Percentiles rank a stretch among this genome's conserved stretches.
Conservation (phyloP, 495 filamentous ascomycete genomes). For the Trichoderma parareesei region DNA sequence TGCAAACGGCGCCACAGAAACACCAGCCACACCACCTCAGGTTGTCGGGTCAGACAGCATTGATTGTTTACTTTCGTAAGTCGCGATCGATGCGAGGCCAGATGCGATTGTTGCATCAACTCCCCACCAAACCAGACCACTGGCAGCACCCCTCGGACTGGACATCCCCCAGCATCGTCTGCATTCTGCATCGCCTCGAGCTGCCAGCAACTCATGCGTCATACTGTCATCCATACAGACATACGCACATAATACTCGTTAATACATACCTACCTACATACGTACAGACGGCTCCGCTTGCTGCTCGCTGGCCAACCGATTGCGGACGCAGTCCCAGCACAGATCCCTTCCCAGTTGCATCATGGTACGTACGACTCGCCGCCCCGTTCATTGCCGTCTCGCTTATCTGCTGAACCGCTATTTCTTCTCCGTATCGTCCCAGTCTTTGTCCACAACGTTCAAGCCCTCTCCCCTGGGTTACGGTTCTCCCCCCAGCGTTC, state of each 20-base stretch:
- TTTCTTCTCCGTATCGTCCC: not conserved
- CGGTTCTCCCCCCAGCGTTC: slow-evolving; percentile 41
- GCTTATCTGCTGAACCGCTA: slow-evolving; percentile 7
- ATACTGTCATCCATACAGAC: too few relatives aligned
- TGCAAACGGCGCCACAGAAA: not conserved
- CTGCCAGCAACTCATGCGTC: not conserved
- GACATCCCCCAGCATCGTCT: not conserved
- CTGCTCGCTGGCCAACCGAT: slow-evolving; percentile 4
- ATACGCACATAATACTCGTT: not conserved
- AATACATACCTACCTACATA: too few relatives aligned
- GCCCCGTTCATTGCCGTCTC: not conserved
- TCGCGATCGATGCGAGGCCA: not conserved
- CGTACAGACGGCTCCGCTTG: not conserved
- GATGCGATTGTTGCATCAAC: slow-evolving; percentile 15
- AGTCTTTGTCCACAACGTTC: slow-evolving; percentile 49
- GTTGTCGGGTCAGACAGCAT: not conserved
- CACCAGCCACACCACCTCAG: slow-evolving; percentile 7
- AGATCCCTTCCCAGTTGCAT: slow-evolving; percentile 5
- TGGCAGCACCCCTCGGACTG: not conserved
- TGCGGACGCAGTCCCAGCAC: not conserved
- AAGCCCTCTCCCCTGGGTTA: slow-evolving; percentile 67
- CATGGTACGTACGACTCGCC: not conserved
- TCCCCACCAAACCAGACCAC: not conserved
- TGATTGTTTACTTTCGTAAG: slow-evolving; percentile 18
- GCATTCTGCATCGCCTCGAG: not conserved